phyloP scores from a whole-genome alignment of 768 basidiomycete genomes.

The Kwoniella europaea region DNA sequence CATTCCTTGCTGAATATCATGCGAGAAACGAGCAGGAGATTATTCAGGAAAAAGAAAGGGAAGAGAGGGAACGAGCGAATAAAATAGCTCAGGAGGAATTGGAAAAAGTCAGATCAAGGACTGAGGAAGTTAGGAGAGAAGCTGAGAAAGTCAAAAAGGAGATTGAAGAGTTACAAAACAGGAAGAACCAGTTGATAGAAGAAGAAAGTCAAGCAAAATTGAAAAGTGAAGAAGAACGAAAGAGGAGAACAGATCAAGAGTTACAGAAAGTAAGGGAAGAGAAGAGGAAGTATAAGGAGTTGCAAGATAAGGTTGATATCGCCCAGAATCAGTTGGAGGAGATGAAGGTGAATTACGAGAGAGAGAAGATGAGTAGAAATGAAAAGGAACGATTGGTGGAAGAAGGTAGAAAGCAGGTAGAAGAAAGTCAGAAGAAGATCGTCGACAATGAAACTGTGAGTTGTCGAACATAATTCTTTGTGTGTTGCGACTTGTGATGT shows the following conservation, averaged over 20 bases:
- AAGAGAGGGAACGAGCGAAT: not conserved
- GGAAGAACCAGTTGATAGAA: not conserved
- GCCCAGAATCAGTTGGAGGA: not conserved
- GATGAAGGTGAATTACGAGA: constrained; percentile 16
- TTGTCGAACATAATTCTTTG: not conserved
- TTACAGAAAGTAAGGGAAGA: constrained; percentile 14
- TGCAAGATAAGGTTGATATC: constrained; percentile 3
- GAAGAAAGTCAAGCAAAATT: constrained; percentile 2
- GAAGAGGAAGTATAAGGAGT: constrained; percentile 8
- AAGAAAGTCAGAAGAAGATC: constrained; percentile 5
- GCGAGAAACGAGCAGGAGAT: not conserved
- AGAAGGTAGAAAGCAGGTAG: constrained; percentile 18
- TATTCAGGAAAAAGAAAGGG: not conserved
- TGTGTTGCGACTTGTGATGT: not conserved
- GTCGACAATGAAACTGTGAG: not conserved
- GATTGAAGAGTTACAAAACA: constrained; percentile 7
- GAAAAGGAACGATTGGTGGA: constrained; percentile 13
- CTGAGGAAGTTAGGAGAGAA: not conserved
- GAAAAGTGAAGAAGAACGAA: constrained; percentile 13
- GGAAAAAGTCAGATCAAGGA: constrained; percentile 2
- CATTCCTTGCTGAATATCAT: not conserved
- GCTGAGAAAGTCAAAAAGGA: not conserved
- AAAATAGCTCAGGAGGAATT: not conserved
- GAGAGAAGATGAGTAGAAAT: constrained; percentile 12
- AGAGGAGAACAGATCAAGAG: constrained; percentile 15